phyloP scores from a whole-genome alignment of 371 early-diverging fungal genomes.

The Apophysomyces variabilis region DNA sequence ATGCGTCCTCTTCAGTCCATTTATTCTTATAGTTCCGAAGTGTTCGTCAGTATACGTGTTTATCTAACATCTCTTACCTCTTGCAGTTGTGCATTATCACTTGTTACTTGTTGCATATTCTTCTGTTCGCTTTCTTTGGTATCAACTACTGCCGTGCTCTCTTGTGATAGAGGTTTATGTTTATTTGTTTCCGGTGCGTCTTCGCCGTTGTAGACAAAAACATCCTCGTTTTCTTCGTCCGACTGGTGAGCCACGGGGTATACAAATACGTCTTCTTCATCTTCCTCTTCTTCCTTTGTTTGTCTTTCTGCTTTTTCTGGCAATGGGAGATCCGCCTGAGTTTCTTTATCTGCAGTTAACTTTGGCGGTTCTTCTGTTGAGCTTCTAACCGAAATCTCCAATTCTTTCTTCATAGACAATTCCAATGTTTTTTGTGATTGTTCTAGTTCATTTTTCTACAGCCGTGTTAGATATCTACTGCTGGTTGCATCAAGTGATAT shows the following conservation, averaged over 20 bases:
- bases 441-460: constrained; percentile 11
- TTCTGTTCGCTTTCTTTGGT: neutral
- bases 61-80: neutral
- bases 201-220: constrained; percentile 45
- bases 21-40: neutral
- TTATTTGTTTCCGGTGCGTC: constrained; percentile 31
- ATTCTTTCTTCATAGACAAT: neutral
- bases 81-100: neutral
- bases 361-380: neutral
- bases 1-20: neutral
- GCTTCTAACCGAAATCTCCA: neutral
- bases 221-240: constrained; percentile 45
- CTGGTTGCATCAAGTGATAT: neutral
- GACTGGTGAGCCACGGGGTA: constrained; percentile 31
- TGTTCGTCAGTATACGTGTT: neutral
- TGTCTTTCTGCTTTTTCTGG: constrained; percentile 1
- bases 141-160: constrained; percentile 5
- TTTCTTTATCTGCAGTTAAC: constrained; percentile 19
- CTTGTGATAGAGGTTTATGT: neutral
- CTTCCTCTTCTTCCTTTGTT: constrained; percentile 25
- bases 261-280: constrained; percentile 45
- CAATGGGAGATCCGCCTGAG: constrained; percentile 22
- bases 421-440: constrained; percentile 1
- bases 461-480: neutral
- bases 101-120: neutral